Base-by-base conservation (phyloP, 2,329 filamentous ascomycete species). In the Zasmidium cellare region DNA sequence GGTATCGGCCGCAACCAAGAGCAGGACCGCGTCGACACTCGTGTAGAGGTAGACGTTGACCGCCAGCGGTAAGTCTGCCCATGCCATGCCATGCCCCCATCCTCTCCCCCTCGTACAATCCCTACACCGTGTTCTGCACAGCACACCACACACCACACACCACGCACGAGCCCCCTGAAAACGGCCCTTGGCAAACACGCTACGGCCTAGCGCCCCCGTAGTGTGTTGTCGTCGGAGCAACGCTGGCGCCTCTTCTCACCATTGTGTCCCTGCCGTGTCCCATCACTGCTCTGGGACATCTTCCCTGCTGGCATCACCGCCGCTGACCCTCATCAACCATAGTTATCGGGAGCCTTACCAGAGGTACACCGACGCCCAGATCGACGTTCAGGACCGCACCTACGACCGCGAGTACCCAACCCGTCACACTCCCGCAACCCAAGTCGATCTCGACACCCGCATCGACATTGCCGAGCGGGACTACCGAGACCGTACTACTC, bases 351-450 rank as follows among this genome's bases (percentile, higher is more conserved):
- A 81, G 73, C 77, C 81, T 65, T 77, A 79, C 75, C 76, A 76
- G 70, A 79, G 79, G 62, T 86, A 85, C 79, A 79, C 82, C 71
- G 84, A 88, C 75, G 82, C 84, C 75, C 84, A 85, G 74, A 77
- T 90, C 75, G 84, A 90, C 77, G 79, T 87, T 72, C 82, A 89
- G 75, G 80, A 80, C 70, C 73, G 69, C 58, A 64, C 69, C 58
- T 74, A 74, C 72, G 78, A 80, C 64, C 75, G 74, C 64, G 75
- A 79, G 64, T 78, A 76, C 72, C 73, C 76, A 59, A 75, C 75
- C 65, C 75, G 77, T 70, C 74, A 78, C 71, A 75, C 76, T 63
- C 73, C 76, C 69, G 76, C 82, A 68, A 75, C 79, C 65, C 79
- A 79, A 74, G 58, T 69, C 58, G 77, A 81, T 74, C 78, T 83